Conservation (phyloP, 176 grass and related monocot species). For the Saccharum spontaneum region DNA sequence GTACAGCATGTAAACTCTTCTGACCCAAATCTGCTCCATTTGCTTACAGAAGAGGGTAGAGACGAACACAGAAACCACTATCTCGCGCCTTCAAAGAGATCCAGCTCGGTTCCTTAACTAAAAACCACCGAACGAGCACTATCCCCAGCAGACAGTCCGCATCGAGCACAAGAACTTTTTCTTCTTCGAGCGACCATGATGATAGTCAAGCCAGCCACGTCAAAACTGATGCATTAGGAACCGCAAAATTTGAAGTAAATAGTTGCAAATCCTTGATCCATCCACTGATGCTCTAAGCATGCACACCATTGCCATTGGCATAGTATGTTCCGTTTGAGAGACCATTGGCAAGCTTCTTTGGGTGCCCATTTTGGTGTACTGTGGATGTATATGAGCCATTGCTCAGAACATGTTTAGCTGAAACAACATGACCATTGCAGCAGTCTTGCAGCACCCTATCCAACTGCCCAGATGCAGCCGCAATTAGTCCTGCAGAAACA, state of each 20-base stretch:
- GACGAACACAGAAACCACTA: slow-evolving; percentile 41
- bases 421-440: slow-evolving; percentile 6
- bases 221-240: slow-evolving; percentile 55
- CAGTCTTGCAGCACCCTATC: slow-evolving; percentile 42
- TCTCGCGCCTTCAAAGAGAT: slow-evolving; percentile 42
- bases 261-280: slow-evolving; percentile 30
- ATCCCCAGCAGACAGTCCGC: slow-evolving; percentile 35
- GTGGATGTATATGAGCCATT: slow-evolving; percentile 44
- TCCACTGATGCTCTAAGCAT: slow-evolving; percentile 40
- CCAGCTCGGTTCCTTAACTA: slow-evolving; percentile 58
- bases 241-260: slow-evolving; percentile 30
- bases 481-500: slow-evolving; percentile 65
- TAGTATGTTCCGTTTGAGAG: slow-evolving; percentile 61
- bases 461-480: slow-evolving; percentile 75
- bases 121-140: slow-evolving; percentile 61
- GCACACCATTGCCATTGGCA: slow-evolving; percentile 80
- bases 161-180: slow-evolving; percentile 53
- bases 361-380: slow-evolving; percentile 62
- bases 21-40: slow-evolving; percentile 45
- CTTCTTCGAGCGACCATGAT: slow-evolving; percentile 58
- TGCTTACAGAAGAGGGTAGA: slow-evolving; percentile 52
- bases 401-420: slow-evolving; percentile 21
- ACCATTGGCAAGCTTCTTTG: slow-evolving; percentile 53
- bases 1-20: slow-evolving; percentile 52
- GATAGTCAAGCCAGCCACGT: slow-evolving; percentile 32